These are phyloP conservation scores for Parastagonospora avenae DNA, from an alignment of 2,329 filamentous ascomycete genomes.

Conservation along the genomic window DNA sequence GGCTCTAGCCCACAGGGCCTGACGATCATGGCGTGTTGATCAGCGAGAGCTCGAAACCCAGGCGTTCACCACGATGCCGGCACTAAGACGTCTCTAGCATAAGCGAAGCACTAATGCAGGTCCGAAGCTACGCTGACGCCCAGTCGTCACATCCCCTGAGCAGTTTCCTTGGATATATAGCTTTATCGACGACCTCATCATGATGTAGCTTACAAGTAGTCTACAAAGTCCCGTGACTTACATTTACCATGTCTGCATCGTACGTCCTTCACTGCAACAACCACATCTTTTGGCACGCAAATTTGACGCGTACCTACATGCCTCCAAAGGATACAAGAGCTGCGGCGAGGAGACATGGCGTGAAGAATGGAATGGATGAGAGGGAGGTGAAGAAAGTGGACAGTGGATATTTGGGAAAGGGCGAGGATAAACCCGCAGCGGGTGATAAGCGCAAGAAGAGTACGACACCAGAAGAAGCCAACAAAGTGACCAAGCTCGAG, in stretches of 20 bases:
- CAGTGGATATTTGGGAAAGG: slow-evolving; percentile 7
- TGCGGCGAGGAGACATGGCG: slow-evolving; percentile 1
- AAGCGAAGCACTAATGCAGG: slow-evolving; percentile 8
- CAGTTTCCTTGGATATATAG: neutral
- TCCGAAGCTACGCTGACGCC: slow-evolving; percentile 1
- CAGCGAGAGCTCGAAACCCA: neutral
- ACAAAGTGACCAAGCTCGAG: neutral
- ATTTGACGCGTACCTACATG: slow-evolving; percentile 7
- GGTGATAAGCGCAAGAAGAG: slow-evolving; percentile 3
- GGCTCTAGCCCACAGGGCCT: no score
- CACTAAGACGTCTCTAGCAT: neutral
- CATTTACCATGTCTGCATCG: slow-evolving; percentile 5
- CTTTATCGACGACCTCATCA: neutral
- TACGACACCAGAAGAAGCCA: neutral
- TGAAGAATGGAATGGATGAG: slow-evolving; percentile 7
- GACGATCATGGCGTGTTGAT: neutral
- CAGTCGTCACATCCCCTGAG: slow-evolving; percentile 11
- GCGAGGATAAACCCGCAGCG: neutral
- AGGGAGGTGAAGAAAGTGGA: slow-evolving; percentile 7
- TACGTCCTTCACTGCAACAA: slow-evolving; percentile 9
- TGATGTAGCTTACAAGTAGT: neutral
- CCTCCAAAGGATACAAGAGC: slow-evolving; percentile 5
- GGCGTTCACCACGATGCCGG: slow-evolving; percentile 2
- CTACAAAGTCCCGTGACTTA: neutral
- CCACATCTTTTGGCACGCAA: slow-evolving; percentile 11